Conservation (phyloP, 129 eudicot genomes). For the Centaurea solstitialis region DNA sequence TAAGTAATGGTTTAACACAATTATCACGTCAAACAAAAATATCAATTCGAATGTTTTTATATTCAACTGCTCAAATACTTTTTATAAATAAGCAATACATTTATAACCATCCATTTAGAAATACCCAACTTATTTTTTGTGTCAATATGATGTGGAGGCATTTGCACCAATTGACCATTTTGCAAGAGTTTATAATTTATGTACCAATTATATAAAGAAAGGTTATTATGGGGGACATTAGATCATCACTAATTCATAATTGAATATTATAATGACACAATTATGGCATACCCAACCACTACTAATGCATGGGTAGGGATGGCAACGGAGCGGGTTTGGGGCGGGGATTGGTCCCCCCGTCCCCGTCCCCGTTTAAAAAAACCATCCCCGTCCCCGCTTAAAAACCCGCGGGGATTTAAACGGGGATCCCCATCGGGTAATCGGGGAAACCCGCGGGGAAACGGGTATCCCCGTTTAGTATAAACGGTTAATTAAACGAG, state of each 20-base stretch:
- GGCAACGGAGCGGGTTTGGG: no score
- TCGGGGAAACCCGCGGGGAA: no score
- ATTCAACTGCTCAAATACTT: not conserved
- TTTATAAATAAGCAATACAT: not conserved
- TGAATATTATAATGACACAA: slow-evolving; percentile 18
- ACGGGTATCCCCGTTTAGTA: no score
- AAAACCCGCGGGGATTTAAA: no score
- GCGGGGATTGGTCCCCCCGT: no score
- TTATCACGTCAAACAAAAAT: no score
- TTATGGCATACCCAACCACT: slow-evolving; percentile 29
- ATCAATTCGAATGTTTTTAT: no score
- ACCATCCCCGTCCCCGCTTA: no score
- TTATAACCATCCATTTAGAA: not conserved
- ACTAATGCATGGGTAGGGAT: slow-evolving; percentile 31
- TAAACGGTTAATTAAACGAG: no score
- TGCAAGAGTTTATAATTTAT: slow-evolving; percentile 13
- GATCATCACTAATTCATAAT: slow-evolving; percentile 23
- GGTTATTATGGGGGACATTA: slow-evolving; percentile 25
- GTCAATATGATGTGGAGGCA: slow-evolving; percentile 10
- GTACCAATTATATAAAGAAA: slow-evolving; percentile 7
- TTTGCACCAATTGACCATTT: slow-evolving; percentile 12
- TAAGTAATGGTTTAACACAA: no score
- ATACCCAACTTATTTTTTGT: not conserved
- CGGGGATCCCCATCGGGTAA: no score
- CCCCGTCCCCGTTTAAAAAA: no score